Percentiles rank a stretch among this genome's conserved stretches.
Evolutionary conservation across 345 rosid genomes (phyloP).

Genomic region (Acer saccharum): DNA sequence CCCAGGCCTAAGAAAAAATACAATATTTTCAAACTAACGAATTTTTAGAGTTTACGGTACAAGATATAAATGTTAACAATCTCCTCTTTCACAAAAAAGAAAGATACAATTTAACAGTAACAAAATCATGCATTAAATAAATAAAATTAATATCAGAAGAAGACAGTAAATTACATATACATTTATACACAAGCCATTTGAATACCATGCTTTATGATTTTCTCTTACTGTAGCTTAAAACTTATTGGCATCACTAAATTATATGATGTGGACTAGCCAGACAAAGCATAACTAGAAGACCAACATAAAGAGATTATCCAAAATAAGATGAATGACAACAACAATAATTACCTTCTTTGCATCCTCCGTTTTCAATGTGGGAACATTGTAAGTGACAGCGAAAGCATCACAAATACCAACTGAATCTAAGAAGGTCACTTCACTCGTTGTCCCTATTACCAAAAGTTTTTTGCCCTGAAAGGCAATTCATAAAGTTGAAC

Average conservation of each 20-base stretch:
- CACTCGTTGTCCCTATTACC: conserved; percentile 93
- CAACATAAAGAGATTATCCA: not conserved
- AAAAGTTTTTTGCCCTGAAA: conserved; percentile 87
- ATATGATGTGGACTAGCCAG: not conserved
- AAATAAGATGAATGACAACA: conserved; percentile 2
- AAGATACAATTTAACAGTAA: not conserved
- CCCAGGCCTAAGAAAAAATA: not conserved
- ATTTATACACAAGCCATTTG: not conserved
- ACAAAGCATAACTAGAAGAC: not conserved
- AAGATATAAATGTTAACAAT: not conserved
- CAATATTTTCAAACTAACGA: not conserved
- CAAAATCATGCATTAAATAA: not conserved
- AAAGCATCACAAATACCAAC: conserved; percentile 74
- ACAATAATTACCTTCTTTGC: conserved; percentile 70
- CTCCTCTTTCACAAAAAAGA: not conserved
- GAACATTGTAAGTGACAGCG: conserved; percentile 74
- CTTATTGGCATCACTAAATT: not conserved
- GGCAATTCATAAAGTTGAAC: conserved; percentile 6
- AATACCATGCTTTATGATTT: not conserved
- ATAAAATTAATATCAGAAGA: not conserved
- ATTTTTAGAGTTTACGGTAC: not conserved
- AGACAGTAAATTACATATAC: not conserved
- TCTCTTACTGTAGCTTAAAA: not conserved
- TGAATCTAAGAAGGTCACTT: conserved; percentile 77
- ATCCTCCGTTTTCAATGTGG: conserved; percentile 66